phyloP scores from a whole-genome alignment of 306 rosid species.

The Delonix regia region DNA sequence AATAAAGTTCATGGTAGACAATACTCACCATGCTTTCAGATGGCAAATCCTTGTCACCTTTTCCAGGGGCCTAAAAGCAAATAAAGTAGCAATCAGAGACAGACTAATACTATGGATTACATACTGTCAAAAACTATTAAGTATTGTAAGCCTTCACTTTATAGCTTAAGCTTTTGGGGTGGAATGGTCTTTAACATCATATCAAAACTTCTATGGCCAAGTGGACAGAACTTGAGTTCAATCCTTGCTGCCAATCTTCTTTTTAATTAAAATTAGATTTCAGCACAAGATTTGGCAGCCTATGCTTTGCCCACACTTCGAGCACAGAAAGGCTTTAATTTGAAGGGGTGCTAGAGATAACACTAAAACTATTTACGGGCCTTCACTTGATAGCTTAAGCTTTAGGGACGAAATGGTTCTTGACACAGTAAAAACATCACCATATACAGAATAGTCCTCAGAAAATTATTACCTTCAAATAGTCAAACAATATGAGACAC shows the following conservation, averaged over 20 bases:
- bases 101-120: slow-evolving; percentile 6
- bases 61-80: slow-evolving; percentile 84
- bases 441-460: not conserved
- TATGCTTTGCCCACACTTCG: not conserved
- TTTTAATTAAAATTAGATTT: not conserved
- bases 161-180: not conserved
- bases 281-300: not conserved
- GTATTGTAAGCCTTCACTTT: not conserved
- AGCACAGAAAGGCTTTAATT: not conserved
- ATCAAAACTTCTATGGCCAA: not conserved
- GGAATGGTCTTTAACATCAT: not conserved
- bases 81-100: slow-evolving; percentile 39
- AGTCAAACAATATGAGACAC: slow-evolving; percentile 93
- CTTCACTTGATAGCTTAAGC: not conserved
- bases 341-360: not conserved
- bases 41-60: slow-evolving; percentile 81
- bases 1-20: slow-evolving; percentile 24
- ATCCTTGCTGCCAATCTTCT: not conserved
- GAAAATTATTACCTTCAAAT: slow-evolving; percentile 70
- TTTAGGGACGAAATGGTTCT: not conserved
- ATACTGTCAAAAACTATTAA: not conserved
- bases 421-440: not conserved
- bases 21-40: slow-evolving; percentile 92
- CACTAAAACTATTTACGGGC: too few relatives aligned
- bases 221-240: not conserved